phyloP scores from a whole-genome alignment of 805 yeast genomes.

The Starmerella floricola region DNA sequence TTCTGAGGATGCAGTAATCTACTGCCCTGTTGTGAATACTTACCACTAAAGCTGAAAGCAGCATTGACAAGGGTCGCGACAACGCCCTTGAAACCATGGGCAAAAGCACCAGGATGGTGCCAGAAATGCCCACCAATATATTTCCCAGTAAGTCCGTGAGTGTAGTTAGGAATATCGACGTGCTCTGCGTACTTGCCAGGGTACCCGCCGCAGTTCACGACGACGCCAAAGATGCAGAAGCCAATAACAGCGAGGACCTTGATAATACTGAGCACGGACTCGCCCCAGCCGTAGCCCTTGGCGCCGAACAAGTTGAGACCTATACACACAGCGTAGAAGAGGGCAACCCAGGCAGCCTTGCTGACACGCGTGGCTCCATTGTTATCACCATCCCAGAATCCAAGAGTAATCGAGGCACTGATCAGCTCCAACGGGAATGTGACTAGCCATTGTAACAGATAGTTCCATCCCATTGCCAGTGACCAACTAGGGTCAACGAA shows the following conservation, averaged over 20 bases:
- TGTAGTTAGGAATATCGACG: slow-evolving; percentile 17
- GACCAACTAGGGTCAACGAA: slow-evolving; percentile 53
- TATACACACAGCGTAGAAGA: slow-evolving; percentile 42
- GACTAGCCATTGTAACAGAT: slow-evolving; percentile 48
- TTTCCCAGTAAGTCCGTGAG: slow-evolving; percentile 1
- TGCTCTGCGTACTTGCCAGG: slow-evolving; percentile 28
- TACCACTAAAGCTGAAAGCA: slow-evolving; percentile 52
- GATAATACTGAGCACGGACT: slow-evolving; percentile 45
- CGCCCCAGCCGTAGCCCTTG: slow-evolving; percentile 59
- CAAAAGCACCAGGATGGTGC: slow-evolving; percentile 58
- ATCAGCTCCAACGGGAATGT: slow-evolving; percentile 53
- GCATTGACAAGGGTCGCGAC: slow-evolving; percentile 65
- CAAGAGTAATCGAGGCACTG: slow-evolving; percentile 43
- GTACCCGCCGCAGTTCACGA: slow-evolving; percentile 37
- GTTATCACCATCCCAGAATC: slow-evolving; percentile 38
- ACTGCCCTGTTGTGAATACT: too few species aligned
- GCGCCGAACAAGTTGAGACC: slow-evolving; percentile 46
- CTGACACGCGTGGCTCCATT: slow-evolving; percentile 30
- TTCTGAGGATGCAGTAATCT: too few species aligned
- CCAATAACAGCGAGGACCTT: slow-evolving; percentile 52
- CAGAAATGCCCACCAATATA: slow-evolving; percentile 44
- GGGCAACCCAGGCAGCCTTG: slow-evolving; percentile 46
- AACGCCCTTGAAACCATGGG: slow-evolving; percentile 55
- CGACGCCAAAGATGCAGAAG: slow-evolving; percentile 48
- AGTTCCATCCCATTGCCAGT: slow-evolving; percentile 59